phyloP scores from a whole-genome alignment of 805 yeast species.

The Saccharomycopsis babjevae region DNA sequence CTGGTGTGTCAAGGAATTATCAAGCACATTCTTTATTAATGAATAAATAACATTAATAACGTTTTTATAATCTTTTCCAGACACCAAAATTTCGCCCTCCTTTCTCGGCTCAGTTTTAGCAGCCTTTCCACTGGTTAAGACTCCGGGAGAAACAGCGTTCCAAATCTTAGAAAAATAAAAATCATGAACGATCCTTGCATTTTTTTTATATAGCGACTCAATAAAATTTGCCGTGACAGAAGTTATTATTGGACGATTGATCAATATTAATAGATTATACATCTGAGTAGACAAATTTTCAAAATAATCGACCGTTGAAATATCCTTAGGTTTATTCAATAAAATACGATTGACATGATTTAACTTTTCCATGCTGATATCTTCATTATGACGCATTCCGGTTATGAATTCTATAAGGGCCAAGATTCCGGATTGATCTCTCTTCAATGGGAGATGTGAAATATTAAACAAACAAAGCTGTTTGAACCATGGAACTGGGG shows the following conservation, averaged over 20 bases:
- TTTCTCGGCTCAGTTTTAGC: conserved; percentile 14
- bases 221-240: conserved; percentile 48
- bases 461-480: conserved; percentile 39
- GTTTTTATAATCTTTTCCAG: conserved; percentile 47
- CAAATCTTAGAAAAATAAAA: conserved; percentile 47
- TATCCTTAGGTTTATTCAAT: conserved; percentile 46
- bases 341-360: conserved; percentile 59
- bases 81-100: conserved; percentile 27
- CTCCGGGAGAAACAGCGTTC: conserved; percentile 18
- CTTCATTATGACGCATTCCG: conserved; percentile 68
- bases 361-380: conserved; percentile 53
- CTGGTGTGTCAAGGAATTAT: conserved; percentile 22
- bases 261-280: conserved; percentile 43
- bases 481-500: conserved; percentile 40
- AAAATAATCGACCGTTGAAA: conserved; percentile 43
- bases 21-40: conserved; percentile 36
- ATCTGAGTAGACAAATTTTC: conserved; percentile 52
- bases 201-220: conserved; percentile 40
- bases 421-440: conserved; percentile 58
- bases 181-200: conserved; percentile 42
- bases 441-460: conserved; percentile 41
- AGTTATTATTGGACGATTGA: conserved; percentile 51
- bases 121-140: not conserved
- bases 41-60: conserved; percentile 57
- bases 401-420: conserved; percentile 66